phyloP scores from a whole-genome alignment of 2,329 filamentous ascomycete genomes.

The Aspergillus cejpii region DNA sequence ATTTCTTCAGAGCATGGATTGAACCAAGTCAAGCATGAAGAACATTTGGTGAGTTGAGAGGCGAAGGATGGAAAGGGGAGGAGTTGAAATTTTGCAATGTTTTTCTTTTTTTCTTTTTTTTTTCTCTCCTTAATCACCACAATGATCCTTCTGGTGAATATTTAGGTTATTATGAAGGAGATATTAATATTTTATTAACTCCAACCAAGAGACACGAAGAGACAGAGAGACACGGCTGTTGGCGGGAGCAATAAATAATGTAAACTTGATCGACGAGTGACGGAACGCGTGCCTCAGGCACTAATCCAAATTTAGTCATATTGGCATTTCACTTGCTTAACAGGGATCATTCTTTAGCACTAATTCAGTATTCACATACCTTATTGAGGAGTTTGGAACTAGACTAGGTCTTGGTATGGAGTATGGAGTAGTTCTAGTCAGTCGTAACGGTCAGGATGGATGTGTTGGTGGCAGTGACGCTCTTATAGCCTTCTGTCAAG shows the following conservation, averaged over 20 bases:
- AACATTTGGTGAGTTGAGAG: constrained; percentile 10
- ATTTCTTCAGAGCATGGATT: constrained; percentile 15
- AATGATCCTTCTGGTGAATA: too few species aligned
- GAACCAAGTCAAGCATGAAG: constrained; percentile 7
- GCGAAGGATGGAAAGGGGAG: neutral
- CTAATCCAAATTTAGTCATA: constrained; percentile 28
- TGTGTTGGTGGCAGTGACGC: neutral
- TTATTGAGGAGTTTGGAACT: neutral
- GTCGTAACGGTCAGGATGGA: neutral
- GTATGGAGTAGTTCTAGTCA: too few species aligned
- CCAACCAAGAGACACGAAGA: neutral
- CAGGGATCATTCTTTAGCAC: neutral
- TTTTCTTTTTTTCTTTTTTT: too few species aligned
- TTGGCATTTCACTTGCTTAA: constrained; percentile 11
- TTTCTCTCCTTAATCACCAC: too few species aligned
- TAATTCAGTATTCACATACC: neutral
- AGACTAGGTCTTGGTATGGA: neutral
- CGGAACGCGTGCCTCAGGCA: constrained; percentile 21
- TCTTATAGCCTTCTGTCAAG: neutral
- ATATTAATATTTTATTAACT: neutral
- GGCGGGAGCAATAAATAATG: neutral
- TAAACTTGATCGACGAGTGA: constrained; percentile 19
- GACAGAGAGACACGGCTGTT: too few species aligned
- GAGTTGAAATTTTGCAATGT: neutral
- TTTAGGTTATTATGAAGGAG: neutral